phyloP scores from a whole-genome alignment of 2,329 filamentous ascomycete genomes.

The Cyphellophora europaea region DNA sequence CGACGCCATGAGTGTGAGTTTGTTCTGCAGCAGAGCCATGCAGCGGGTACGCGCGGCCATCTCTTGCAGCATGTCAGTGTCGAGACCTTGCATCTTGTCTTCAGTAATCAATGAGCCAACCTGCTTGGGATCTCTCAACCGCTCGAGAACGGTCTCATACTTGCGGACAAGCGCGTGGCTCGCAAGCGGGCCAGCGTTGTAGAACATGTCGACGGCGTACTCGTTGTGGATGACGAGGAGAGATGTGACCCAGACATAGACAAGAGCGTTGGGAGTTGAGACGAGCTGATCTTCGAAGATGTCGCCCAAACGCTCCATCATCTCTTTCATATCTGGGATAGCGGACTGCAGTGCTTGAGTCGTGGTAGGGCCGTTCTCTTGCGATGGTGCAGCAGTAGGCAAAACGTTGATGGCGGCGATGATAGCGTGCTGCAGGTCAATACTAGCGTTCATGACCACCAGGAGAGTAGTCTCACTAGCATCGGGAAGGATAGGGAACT shows the following conservation, averaged over 20 bases:
- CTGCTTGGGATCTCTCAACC: background rate
- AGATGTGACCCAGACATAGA: background rate
- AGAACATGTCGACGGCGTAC: background rate
- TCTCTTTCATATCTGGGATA: background rate
- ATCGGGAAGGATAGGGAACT: conserved; percentile 16
- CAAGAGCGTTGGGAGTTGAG: background rate
- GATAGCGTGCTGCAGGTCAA: conserved; percentile 3
- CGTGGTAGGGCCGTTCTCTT: background rate
- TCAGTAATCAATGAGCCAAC: background rate
- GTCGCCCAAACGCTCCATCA: background rate
- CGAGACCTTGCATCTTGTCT: background rate
- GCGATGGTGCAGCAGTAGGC: background rate
- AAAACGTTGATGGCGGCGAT: conserved; percentile 1
- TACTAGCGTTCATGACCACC: background rate
- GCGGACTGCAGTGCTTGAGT: no score
- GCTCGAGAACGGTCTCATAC: background rate
- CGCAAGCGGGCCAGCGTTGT: no score
- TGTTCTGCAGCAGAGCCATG: background rate
- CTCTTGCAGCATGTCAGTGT: background rate
- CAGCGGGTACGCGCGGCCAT: background rate
- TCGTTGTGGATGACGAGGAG: conserved; percentile 1
- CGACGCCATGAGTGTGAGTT: background rate
- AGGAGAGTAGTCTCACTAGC: background rate
- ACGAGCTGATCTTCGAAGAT: background rate
- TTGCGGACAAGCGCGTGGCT: background rate